Evolutionary conservation across 2,329 filamentous ascomycete species (phyloP), one percentile per base, ranked within the genome.

Genomic region (Cladosporium sp.): DNA sequence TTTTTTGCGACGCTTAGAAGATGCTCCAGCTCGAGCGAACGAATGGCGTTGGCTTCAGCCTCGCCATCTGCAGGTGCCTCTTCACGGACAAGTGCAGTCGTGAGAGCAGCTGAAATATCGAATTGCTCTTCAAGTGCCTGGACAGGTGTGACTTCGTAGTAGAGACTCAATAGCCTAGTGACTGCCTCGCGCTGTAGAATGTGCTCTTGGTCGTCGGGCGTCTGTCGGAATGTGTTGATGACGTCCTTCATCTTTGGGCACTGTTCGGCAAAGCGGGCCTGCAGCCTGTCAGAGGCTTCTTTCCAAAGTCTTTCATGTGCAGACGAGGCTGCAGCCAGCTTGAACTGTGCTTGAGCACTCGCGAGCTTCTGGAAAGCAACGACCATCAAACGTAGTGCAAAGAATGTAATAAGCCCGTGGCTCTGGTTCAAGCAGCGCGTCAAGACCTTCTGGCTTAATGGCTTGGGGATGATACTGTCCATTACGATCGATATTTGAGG

Each of bases 161-260:
- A 97, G n/a, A 92, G 80, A 15, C 86, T 82, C 39, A 99, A 75
- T 19, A 97, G 76, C 64, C 89, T 87, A 60, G 88, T 88, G n/a
- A 87, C 81, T 20, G 90, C 86, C 67, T 95, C 89, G 60, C 88
- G 84, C 68, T 92, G 90, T 61, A 95, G 79, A 30, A 88, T 74
- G 51, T 72, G 67, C 34, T 70, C 65, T 62, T 93, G 88, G 19
- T 86, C 84, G 42, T 85, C 82, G 0, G 84, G 76, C 22, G 89
- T 85, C 59, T 84, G 81, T 62, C 88, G 86, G 70, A 94, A 94
- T 15, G 86, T 82, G 20, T 83, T 80, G 52, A 95, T 86, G 36
- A 95, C 80, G 65, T 94, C 88, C 65, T 92, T 93, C 73, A 96
- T 87, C 17, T 86, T 82, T 0, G 94, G 93, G 61, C 89, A 89